Percentiles rank a stretch among this genome's conserved stretches.
These are phyloP conservation scores for Boletus coccyginus DNA, from an alignment of 768 basidiomycete species.

Conservation along the genomic window DNA sequence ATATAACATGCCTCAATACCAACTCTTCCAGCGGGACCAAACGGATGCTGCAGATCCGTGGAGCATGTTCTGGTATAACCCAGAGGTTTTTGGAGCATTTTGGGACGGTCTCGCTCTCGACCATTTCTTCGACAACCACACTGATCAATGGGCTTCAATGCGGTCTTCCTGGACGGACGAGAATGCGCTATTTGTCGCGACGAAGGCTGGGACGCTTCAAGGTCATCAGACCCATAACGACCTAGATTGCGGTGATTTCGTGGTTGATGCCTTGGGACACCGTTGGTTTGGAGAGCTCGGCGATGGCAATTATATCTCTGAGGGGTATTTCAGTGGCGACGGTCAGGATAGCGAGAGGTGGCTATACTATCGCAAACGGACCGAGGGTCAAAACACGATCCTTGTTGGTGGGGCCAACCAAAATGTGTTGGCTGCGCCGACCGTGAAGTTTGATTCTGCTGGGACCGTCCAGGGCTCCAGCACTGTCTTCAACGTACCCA, in stretches of 20 bases:
- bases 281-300: slow-evolving; percentile 97
- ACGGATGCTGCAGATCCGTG: slow-evolving; percentile 78
- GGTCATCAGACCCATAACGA: slow-evolving; percentile 95
- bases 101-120: slow-evolving; percentile 88
- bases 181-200: slow-evolving; percentile 78
- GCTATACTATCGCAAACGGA: slow-evolving; percentile 94
- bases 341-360: slow-evolving; percentile 70
- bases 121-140: slow-evolving; percentile 66
- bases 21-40: slow-evolving; percentile 90
- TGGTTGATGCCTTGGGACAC: slow-evolving; percentile 88
- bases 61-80: slow-evolving; percentile 94
- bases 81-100: slow-evolving; percentile 79
- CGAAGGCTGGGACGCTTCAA: slow-evolving; percentile 80
- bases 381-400: slow-evolving; percentile 96
- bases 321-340: slow-evolving; percentile 76
- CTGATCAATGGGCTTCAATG: slow-evolving; percentile 89
- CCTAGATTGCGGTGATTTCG: slow-evolving; percentile 93
- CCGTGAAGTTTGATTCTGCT: slow-evolving; percentile 46
- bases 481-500: slow-evolving; percentile 64
- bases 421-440: slow-evolving; percentile 66
- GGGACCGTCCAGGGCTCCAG: slow-evolving; percentile 81
- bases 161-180: slow-evolving; percentile 90
- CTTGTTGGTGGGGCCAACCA: slow-evolving; percentile 77
- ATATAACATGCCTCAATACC: slow-evolving; percentile 69
- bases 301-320: slow-evolving; percentile 76